phyloP scores from a whole-genome alignment of 129 eudicot genomes.

The Scalesia atractyloides region DNA sequence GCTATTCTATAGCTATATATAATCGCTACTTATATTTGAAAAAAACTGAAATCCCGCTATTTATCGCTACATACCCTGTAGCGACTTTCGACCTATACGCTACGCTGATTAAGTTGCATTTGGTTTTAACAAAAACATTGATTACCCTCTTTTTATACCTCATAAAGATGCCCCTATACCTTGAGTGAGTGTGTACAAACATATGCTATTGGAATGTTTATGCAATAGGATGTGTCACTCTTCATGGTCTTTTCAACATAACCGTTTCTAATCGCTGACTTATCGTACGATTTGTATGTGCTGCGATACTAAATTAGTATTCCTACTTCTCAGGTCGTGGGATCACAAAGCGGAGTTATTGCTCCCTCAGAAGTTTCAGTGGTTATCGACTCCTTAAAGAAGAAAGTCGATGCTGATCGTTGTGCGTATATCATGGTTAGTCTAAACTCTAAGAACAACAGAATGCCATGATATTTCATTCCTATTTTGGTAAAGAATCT shows the following conservation, averaged over 20 bases:
- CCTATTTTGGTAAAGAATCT: neutral
- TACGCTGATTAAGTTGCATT: neutral
- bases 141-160: neutral
- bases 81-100: too few relatives aligned
- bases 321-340: constrained; percentile 42
- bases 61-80: too few relatives aligned
- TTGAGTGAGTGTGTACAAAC: constrained; percentile 6
- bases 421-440: constrained; percentile 66
- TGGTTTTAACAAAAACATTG: neutral
- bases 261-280: neutral
- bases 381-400: constrained; percentile 70
- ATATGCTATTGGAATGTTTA: neutral
- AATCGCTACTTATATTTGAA: too few relatives aligned
- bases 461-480: constrained; percentile 7
- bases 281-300: constrained; percentile 2
- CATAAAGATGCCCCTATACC: neutral
- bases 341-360: constrained; percentile 31
- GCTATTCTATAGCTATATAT: too few relatives aligned
- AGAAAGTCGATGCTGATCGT: constrained; percentile 71
- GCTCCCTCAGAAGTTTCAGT: constrained; percentile 49
- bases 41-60: too few relatives aligned
- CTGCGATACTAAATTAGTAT: constrained; percentile 16
- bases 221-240: neutral
- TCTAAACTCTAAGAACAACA: constrained; percentile 16
- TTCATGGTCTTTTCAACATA: constrained; percentile 3